A percentile compares a stretch with the other conserved stretches of the same genome.
phyloP scores from a whole-genome alignment of 2,329 filamentous ascomycete genomes.

The Apiospora phragmitis region DNA sequence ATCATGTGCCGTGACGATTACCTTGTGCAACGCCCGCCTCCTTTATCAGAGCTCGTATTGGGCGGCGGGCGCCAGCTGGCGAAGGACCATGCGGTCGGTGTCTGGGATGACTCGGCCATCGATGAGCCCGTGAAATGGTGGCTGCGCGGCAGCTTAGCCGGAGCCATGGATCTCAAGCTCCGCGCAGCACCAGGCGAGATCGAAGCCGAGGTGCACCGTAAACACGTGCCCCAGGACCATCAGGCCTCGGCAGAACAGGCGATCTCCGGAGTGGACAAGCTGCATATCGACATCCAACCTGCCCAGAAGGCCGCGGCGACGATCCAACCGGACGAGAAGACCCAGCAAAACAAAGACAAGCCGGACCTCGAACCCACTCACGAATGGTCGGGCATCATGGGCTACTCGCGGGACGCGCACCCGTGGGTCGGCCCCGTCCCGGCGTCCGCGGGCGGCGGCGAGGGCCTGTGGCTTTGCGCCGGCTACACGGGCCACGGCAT shows the following conservation, averaged over 20 bases:
- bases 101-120: constrained; percentile 59
- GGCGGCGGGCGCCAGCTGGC: constrained; percentile 68
- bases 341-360: constrained; percentile 23
- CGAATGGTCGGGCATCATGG: constrained; percentile 83
- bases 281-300: constrained; percentile 1
- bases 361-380: constrained; percentile 52
- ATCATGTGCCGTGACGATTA: constrained; percentile 63
- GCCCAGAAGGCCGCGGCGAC: not conserved
- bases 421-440: constrained; percentile 75
- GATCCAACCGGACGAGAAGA: constrained; percentile 12
- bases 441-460: constrained; percentile 45
- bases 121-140: constrained; percentile 57
- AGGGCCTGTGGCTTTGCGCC: constrained; percentile 62
- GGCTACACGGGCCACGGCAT: constrained; percentile 78
- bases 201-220: not conserved
- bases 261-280: not conserved
- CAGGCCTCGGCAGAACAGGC: not conserved
- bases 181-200: constrained; percentile 15
- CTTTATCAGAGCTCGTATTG: constrained; percentile 63
- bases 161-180: constrained; percentile 41
- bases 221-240: not conserved
- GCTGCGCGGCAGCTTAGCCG: constrained; percentile 47
- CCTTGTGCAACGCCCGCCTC: constrained; percentile 66
- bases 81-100: constrained; percentile 51
- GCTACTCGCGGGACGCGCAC: constrained; percentile 64